These are phyloP conservation scores for Mrakia gelida DNA, from an alignment of 768 basidiomycete species.

Conservation along the genomic window DNA sequence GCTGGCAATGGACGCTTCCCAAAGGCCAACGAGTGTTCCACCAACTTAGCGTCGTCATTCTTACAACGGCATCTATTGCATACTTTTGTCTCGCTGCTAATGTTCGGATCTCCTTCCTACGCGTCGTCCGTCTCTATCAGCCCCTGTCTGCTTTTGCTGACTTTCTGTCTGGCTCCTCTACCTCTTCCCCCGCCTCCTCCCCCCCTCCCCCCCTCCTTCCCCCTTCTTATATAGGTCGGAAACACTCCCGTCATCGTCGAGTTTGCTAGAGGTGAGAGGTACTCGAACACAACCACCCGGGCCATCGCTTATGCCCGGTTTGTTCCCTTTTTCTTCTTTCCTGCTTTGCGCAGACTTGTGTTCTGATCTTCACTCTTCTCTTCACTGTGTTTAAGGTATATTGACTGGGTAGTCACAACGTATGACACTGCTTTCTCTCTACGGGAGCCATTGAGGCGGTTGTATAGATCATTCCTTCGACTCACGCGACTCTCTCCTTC, in stretches of 20 bases:
- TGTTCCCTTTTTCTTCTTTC: constrained; percentile 19
- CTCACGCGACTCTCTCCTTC: not conserved
- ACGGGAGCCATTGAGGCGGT: not conserved
- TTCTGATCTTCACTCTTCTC: not conserved
- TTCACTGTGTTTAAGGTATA: constrained; percentile 52
- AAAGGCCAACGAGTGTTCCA: constrained; percentile 53
- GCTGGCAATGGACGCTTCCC: constrained; percentile 46
- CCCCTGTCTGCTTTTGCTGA: not conserved
- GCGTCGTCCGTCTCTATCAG: not conserved
- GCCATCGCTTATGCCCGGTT: not conserved
- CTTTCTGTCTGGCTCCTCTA: not conserved
- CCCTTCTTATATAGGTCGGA: constrained; percentile 45
- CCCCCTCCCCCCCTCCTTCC: not conserved
- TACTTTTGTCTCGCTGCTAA: constrained; percentile 14
- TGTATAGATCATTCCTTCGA: not conserved
- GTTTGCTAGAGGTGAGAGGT: constrained; percentile 43
- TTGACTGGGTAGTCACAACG: constrained; percentile 53
- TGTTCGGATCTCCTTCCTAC: constrained; percentile 48
- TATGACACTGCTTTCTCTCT: constrained; percentile 2
- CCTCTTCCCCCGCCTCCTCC: not conserved
- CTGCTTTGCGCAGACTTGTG: not conserved
- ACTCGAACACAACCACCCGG: constrained; percentile 1
- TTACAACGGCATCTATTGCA: constrained; percentile 49
- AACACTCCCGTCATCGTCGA: constrained; percentile 50
- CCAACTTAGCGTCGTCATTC: constrained; percentile 47